Percentiles rank a stretch among this genome's conserved stretches.
phyloP scores from a whole-genome alignment of 306 rosid species.

The Cicer cuneatum region DNA sequence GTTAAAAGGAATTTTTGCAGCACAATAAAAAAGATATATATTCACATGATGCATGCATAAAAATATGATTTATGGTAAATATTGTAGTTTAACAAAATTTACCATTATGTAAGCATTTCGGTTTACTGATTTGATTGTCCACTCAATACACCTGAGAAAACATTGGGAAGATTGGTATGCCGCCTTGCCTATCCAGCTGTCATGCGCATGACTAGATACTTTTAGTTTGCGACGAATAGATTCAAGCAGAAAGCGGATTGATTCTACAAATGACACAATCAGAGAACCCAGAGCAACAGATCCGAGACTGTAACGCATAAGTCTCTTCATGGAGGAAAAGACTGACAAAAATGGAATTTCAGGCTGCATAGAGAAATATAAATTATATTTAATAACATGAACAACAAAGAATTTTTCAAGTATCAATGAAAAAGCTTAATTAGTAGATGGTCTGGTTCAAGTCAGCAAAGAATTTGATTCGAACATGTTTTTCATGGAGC shows the following conservation, averaged over 20 bases:
- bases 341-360: slow-evolving; percentile 94
- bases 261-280: slow-evolving; percentile 85
- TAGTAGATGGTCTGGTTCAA: slow-evolving; percentile 21
- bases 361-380: slow-evolving; percentile 63
- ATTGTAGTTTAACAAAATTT: slow-evolving; percentile 40
- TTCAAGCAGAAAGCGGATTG: slow-evolving; percentile 87
- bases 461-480: slow-evolving; percentile 22
- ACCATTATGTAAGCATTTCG: slow-evolving; percentile 98
- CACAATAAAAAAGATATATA: too few species aligned
- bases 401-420: slow-evolving; percentile 20
- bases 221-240: slow-evolving; percentile 87
- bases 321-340: slow-evolving; percentile 88
- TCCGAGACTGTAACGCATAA: slow-evolving; percentile 81
- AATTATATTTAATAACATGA: slow-evolving; percentile 33
- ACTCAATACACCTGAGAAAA: slow-evolving; percentile 77
- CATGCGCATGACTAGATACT: slow-evolving; percentile 58
- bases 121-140: slow-evolving; percentile 90
- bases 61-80: slow-evolving; percentile 20
- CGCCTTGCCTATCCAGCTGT: slow-evolving; percentile 69
- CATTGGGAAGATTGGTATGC: slow-evolving; percentile 62
- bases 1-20: not conserved
- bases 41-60: not conserved
- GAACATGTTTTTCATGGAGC: slow-evolving; percentile 2
- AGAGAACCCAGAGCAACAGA: slow-evolving; percentile 95
- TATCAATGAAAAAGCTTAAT: not conserved